These are phyloP conservation scores for Trichothecium sympodiale DNA, from an alignment of 2,329 filamentous ascomycete genomes.

Conservation along the genomic window DNA sequence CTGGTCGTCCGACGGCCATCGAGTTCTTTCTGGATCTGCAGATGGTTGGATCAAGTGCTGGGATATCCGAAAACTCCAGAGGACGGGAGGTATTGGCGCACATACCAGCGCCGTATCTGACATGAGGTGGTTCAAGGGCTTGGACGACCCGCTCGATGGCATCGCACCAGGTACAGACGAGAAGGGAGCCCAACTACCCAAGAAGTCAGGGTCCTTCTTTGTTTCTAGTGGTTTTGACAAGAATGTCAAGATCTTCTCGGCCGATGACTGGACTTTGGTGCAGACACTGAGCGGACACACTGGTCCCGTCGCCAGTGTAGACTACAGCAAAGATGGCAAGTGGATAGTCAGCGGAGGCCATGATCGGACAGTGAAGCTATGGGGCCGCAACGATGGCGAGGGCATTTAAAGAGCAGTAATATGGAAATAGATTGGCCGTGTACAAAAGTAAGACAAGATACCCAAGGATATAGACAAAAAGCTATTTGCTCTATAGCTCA, in stretches of 20 bases:
- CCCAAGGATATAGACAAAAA: slow-evolving; percentile 8
- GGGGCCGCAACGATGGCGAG: slow-evolving; percentile 73
- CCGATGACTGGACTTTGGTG: slow-evolving; percentile 87
- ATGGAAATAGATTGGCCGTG: not conserved
- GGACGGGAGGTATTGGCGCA: slow-evolving; percentile 75
- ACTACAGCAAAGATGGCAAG: slow-evolving; percentile 72
- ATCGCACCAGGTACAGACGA: slow-evolving; percentile 49
- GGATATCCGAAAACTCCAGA: slow-evolving; percentile 85
- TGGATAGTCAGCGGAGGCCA: slow-evolving; percentile 95
- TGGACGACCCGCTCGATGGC: slow-evolving; percentile 60
- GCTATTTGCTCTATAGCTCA: too few species aligned
- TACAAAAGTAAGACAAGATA: slow-evolving; percentile 10
- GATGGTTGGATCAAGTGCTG: slow-evolving; percentile 98
- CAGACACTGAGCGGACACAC: slow-evolving; percentile 85
- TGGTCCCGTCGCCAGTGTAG: slow-evolving; percentile 81
- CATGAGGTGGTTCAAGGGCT: slow-evolving; percentile 84
- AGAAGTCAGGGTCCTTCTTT: slow-evolving; percentile 85
- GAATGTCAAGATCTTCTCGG: slow-evolving; percentile 90
- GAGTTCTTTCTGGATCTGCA: slow-evolving; percentile 83
- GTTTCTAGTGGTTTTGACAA: slow-evolving; percentile 87
- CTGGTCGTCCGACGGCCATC: slow-evolving; percentile 83
- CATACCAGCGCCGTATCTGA: slow-evolving; percentile 89
- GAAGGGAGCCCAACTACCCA: slow-evolving; percentile 57
- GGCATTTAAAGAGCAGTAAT: slow-evolving; percentile 22
- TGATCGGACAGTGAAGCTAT: slow-evolving; percentile 91